These are phyloP conservation scores for Trichoderma brevicompactum DNA, from an alignment of 2,329 filamentous ascomycete genomes.

Conservation along the genomic window DNA sequence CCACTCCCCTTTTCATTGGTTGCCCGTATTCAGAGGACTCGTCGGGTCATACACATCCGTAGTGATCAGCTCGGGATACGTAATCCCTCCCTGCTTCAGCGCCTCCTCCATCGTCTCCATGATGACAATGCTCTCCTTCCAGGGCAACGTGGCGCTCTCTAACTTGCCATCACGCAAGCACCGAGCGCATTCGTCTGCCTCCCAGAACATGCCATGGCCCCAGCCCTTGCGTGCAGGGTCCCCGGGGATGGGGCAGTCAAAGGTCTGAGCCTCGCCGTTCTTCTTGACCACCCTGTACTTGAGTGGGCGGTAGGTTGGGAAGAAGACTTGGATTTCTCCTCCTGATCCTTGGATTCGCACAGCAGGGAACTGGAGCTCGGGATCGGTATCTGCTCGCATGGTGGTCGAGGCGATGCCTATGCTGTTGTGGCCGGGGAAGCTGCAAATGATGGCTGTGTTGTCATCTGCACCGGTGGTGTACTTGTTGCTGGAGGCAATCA, in stretches of 20 bases:
- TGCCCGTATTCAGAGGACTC: constrained; percentile 65
- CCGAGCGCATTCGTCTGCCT: constrained; percentile 77
- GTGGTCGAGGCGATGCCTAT: constrained; percentile 74
- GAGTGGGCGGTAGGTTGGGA: constrained; percentile 70
- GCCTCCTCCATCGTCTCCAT: constrained; percentile 73
- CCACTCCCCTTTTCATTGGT: constrained; percentile 35
- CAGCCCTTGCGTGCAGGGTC: constrained; percentile 52
- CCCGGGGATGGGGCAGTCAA: constrained; percentile 58
- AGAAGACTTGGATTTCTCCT: constrained; percentile 81
- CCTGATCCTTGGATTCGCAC: constrained; percentile 80
- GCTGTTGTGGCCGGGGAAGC: constrained; percentile 69
- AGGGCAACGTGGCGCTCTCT: constrained; percentile 72
- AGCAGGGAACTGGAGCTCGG: constrained; percentile 63
- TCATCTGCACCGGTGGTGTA: constrained; percentile 78
- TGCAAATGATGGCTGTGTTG: constrained; percentile 75
- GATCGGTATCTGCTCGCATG: constrained; percentile 64
- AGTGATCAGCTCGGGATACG: constrained; percentile 61
- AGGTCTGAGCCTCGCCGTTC: constrained; percentile 53
- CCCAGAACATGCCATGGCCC: constrained; percentile 89
- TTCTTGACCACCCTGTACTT: constrained; percentile 66
- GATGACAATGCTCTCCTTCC: constrained; percentile 78
- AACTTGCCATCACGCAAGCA: constrained; percentile 76
- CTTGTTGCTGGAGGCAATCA: constrained; percentile 71
- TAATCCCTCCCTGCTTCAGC: constrained; percentile 57
- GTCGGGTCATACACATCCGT: constrained; percentile 62